These are phyloP conservation scores for Neurospora sp. DNA, from an alignment of 495 filamentous ascomycete genomes.

Conservation along the genomic window DNA sequence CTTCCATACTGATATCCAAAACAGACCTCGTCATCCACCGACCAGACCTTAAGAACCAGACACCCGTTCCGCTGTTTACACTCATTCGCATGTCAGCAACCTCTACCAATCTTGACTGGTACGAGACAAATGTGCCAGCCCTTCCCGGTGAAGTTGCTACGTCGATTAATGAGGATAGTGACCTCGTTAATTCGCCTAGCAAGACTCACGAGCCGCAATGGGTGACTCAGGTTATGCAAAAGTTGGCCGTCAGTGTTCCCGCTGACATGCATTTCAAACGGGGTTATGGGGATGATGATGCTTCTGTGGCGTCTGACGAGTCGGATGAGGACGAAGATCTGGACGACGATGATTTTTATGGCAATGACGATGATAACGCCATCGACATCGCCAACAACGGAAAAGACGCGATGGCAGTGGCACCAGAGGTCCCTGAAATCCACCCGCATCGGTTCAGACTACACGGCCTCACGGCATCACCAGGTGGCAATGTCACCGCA, in stretches of 20 bases:
- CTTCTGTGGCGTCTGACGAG: conserved; percentile 15
- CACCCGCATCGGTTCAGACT: conserved; percentile 35
- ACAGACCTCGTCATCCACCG: conserved; percentile 36
- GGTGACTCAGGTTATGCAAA: conserved; percentile 31
- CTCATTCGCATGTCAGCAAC: conserved; percentile 37
- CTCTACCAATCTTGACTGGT: conserved; percentile 32
- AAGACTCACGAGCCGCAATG: conserved; percentile 22
- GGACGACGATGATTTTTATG: conserved; percentile 6
- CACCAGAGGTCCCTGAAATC: conserved; percentile 23
- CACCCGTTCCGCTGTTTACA: conserved; percentile 26
- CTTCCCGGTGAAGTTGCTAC: conserved; percentile 10
- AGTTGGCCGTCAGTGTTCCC: conserved; percentile 23
- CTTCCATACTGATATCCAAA: background rate
- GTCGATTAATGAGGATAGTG: background rate
- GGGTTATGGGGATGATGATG: conserved; percentile 11
- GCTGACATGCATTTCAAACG: conserved; percentile 16
- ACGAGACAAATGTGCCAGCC: conserved; percentile 27
- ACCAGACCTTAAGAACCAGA: conserved; percentile 19
- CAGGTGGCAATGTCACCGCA: conserved; percentile 33
- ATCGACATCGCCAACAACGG: conserved; percentile 2
- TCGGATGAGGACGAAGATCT: conserved; percentile 10
- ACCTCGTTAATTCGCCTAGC: background rate
- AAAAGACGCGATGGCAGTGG: conserved; percentile 9
- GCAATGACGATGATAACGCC: conserved; percentile 11
- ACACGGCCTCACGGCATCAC: conserved; percentile 32